Base-by-base conservation (phyloP, 129 eudicot genomes). In the Solidago caesia region DNA sequence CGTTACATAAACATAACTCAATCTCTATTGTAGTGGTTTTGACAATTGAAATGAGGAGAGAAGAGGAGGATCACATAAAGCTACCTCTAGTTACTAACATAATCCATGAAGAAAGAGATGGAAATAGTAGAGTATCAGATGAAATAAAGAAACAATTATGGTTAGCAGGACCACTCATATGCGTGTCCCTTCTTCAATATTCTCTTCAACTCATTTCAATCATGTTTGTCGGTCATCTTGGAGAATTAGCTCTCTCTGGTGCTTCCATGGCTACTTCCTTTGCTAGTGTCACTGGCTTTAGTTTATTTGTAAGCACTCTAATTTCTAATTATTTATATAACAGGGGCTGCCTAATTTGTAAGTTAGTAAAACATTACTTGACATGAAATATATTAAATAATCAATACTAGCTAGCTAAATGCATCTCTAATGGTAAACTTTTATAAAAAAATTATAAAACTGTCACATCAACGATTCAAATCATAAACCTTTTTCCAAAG, bases 191-290 rank as follows among this genome's bases (percentile, higher is more conserved):
- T 21, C 80, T 91, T 66, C 91, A 85, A 78, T 91, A 81, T 26
- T 82, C 83, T 68, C 77, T 91, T 47, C 87, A 88, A 77, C 82
- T 88, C 5, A 84, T 91, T 6, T 91, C 97, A 14, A 71, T 88
- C 10, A 91, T 91, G 97, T 91, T 87, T 81, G 93, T 90, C 69
- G 94, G 94, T 39, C 96, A 90, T 86, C 85, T 90, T 72, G 96
- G 96, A 46, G 88, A 91, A 70, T 76, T 91, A 5, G 82, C 94
- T 78, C 97, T 88, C 53, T 82, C 97, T 55, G 94, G 87, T 77
- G 94, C 97, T 78, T 88, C 97, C 48, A 84, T 91, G 87, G 96
- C 96, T 64, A 90, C 91, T 7, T 88, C 96, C 21, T 91, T 91
- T 49, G 89, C 97, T 29, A 58, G 85, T 11, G 97, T 91, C 58